Base-by-base conservation (phyloP, 129 eudicot genomes). In the Gnaphalium uliginosum region DNA sequence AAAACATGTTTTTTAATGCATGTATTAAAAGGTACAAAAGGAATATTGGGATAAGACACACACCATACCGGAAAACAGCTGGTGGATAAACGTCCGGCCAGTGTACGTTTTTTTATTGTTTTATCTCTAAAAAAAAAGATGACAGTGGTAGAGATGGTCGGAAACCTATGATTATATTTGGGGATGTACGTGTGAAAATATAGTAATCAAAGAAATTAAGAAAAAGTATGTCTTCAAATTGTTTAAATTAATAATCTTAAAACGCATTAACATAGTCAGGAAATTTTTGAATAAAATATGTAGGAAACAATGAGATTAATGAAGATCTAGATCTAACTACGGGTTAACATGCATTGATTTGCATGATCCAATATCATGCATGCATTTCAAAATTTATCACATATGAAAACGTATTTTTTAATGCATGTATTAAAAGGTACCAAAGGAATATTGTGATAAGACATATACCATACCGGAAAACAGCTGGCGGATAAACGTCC, bases 51-150 rank as follows among this genome's bases (percentile, higher is more conserved):
- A 57, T 26, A 41, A 48, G 58, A 60, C 53, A 69, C 2, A 43
- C n/a, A 7, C 33, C 62, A 17, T 71, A 78, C 75, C 69, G 60
- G 77, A 23, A 71, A 33, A 71, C 68, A 5, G 53, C 77, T 70
- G 62, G 50, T 77, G 81, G 76, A 59, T 58, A 19, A 77, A 68
- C 68, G 69, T 68, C 61, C n/a, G 75, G 71, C 61, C n/a, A 69
- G 71, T 7, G 61, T 4, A 30, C 23, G 24, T 48, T 21, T 30
- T 75, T 19, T 30, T 54, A 63, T 59, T 27, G 22, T 32, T 75
- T 50, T 29, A 46, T 75, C 24, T 64, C 65, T 71, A 71, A 51
- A 54, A 21, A 29, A 29, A 57, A 75, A 75, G 50, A 35, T 64
- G 72, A 14, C 72, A 13, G 63, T 75, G 58, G 78, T 41, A 39